Evolutionary conservation across 495 filamentous ascomycete genomes (phyloP).

Genomic region (Trichoderma reesei): DNA sequence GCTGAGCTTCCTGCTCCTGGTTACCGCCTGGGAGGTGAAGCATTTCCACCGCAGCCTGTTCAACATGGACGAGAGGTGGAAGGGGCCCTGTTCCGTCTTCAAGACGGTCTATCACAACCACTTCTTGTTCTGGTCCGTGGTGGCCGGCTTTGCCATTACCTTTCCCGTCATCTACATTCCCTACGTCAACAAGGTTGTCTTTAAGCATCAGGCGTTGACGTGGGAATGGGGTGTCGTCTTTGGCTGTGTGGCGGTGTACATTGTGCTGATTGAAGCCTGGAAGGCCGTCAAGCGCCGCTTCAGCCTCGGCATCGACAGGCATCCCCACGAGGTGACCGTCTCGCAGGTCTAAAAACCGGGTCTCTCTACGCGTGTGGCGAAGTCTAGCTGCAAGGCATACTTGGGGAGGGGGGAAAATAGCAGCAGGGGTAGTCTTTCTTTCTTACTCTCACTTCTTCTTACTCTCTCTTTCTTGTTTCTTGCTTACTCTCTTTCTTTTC

Average conservation of each 20-base stretch:
- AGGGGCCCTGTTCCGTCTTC: constrained; percentile 33
- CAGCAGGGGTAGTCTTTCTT: too few species aligned
- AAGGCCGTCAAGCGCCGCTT: constrained; percentile 38
- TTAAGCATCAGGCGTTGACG: constrained; percentile 47
- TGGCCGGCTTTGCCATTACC: constrained; percentile 46
- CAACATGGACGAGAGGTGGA: constrained; percentile 36
- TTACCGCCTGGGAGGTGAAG: constrained; percentile 52
- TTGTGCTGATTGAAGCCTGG: constrained; percentile 42
- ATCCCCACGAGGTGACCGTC: neutral
- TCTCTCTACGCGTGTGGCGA: neutral
- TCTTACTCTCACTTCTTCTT: too few species aligned
- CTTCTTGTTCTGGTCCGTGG: constrained; percentile 47
- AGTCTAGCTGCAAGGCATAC: neutral
- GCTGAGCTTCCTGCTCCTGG: constrained; percentile 45
- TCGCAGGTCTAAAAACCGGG: neutral
- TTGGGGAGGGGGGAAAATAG: too few species aligned
- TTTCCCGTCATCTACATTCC: constrained; percentile 51
- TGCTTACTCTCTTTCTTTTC: too few species aligned
- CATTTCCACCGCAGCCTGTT: constrained; percentile 46
- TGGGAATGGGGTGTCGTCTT: constrained; percentile 51
- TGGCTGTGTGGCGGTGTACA: constrained; percentile 35
- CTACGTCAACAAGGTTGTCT: constrained; percentile 41
- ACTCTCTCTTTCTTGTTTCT: too few species aligned
- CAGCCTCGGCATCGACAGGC: constrained; percentile 7
- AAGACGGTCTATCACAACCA: constrained; percentile 45